Conservation (phyloP, 352 stramenopile species). For the Pythium periplocum region DNA sequence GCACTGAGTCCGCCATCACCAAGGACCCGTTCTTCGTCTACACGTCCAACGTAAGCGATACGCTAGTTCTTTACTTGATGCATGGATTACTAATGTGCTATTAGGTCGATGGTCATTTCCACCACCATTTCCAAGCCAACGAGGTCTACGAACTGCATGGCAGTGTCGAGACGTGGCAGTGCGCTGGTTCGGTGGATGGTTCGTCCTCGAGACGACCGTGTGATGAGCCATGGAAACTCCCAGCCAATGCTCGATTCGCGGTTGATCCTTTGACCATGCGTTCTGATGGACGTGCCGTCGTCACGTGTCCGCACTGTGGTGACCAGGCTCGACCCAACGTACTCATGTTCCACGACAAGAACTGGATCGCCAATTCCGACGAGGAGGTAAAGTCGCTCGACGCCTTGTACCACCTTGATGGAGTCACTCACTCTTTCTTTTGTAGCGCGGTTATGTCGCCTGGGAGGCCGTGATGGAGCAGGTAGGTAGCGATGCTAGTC, state of each 20-base stretch:
- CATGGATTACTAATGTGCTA: background rate
- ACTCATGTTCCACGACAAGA: constrained; percentile 89
- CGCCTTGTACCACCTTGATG: background rate
- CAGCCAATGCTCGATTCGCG: constrained; percentile 44
- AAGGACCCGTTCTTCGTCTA: constrained; percentile 87
- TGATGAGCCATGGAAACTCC: constrained; percentile 51
- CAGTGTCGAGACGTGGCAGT: constrained; percentile 76
- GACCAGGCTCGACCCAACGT: constrained; percentile 77
- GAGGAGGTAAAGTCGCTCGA: constrained; percentile 38
- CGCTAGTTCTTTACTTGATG: background rate
- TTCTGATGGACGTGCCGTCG: constrained; percentile 25
- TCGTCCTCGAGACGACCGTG: constrained; percentile 25
- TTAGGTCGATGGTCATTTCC: constrained; percentile 86
- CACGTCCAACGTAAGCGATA: constrained; percentile 81
- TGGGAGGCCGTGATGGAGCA: constrained; percentile 79
- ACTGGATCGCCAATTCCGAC: constrained; percentile 68
- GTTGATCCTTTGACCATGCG: constrained; percentile 68
- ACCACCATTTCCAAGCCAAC: constrained; percentile 56
- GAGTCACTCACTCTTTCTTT: background rate
- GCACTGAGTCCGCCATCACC: constrained; percentile 26
- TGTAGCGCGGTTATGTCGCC: constrained; percentile 57
- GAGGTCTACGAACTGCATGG: constrained; percentile 89
- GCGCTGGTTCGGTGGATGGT: constrained; percentile 47
- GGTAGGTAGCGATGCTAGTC: constrained; percentile 19
- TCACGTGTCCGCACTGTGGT: constrained; percentile 50